A percentile compares a stretch with the other conserved stretches of the same genome.
Conservation (phyloP, 1,284 basidiomycete genomes). For the Porogramme epimiltina region DNA sequence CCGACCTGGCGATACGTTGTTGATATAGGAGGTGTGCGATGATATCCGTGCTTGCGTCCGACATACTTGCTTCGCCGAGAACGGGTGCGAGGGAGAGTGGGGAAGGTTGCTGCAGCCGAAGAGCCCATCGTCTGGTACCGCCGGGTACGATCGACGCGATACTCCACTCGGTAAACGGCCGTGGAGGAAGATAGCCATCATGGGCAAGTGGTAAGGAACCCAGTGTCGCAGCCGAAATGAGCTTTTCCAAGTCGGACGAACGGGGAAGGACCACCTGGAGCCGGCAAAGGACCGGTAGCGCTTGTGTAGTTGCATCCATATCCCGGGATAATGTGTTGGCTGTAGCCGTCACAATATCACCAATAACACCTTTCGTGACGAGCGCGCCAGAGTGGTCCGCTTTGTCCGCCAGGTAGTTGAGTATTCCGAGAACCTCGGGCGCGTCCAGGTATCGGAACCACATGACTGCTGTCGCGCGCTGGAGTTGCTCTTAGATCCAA, state of each 20-base stretch:
- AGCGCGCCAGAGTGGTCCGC: slow-evolving; percentile 31
- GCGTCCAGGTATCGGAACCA: slow-evolving; percentile 53
- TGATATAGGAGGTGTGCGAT: slow-evolving; percentile 46
- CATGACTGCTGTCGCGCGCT: slow-evolving; percentile 30
- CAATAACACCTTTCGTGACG: slow-evolving; percentile 13
- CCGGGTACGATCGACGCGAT: slow-evolving; percentile 15
- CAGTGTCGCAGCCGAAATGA: slow-evolving; percentile 46
- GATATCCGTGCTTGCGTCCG: slow-evolving; percentile 40
- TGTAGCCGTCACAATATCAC: slow-evolving; percentile 17
- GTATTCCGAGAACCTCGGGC: slow-evolving; percentile 30
- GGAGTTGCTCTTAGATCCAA: background rate
- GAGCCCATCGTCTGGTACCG: slow-evolving; percentile 22
- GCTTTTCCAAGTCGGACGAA: slow-evolving; percentile 43
- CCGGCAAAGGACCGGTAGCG: slow-evolving; percentile 22
- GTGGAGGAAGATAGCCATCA: slow-evolving; percentile 33
- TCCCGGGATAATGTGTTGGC: slow-evolving; percentile 7
- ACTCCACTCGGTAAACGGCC: slow-evolving; percentile 2
- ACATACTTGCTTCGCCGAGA: slow-evolving; percentile 43
- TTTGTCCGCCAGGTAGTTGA: slow-evolving; percentile 34
- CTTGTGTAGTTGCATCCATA: slow-evolving; percentile 11
- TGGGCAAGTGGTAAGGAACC: slow-evolving; percentile 45
- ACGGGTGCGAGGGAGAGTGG: slow-evolving; percentile 28
- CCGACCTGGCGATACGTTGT: slow-evolving; percentile 19
- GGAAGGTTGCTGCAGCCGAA: slow-evolving; percentile 21
- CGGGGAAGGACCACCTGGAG: slow-evolving; percentile 35